Percentiles rank a stretch among this genome's conserved stretches.
These are phyloP conservation scores for Lactarius quietus DNA, from an alignment of 768 basidiomycete species.

Conservation along the genomic window DNA sequence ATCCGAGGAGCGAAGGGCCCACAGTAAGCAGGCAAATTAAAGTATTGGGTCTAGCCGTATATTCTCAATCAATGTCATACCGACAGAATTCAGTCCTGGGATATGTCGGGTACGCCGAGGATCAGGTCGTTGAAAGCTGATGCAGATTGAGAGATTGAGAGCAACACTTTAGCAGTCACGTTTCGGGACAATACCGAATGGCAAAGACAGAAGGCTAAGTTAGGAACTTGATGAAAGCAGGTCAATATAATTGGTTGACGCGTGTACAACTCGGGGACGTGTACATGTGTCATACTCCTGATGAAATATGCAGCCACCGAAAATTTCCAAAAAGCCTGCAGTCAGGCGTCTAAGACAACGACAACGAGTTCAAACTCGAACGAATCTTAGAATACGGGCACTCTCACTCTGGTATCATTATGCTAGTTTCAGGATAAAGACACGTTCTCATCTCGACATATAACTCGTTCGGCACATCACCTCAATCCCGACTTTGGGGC, in stretches of 20 bases:
- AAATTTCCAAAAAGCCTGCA: no score
- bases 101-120: neutral
- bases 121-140: neutral
- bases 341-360: neutral
- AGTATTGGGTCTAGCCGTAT: no score
- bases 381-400: neutral
- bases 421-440: neutral
- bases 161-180: neutral
- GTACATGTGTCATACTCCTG: neutral
- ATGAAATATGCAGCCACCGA: neutral
- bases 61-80: neutral
- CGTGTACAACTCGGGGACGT: neutral
- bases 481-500: neutral
- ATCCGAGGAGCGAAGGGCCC: no score
- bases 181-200: neutral
- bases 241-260: neutral
- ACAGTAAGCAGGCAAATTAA: no score
- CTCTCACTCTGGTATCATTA: neutral
- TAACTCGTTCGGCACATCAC: neutral
- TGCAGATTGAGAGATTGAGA: neutral
- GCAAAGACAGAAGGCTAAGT: neutral
- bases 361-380: neutral
- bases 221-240: neutral
- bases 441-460: neutral
- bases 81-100: neutral